Conservation (phyloP, 441 rosid genomes). For the Gossypium davidsonii region DNA sequence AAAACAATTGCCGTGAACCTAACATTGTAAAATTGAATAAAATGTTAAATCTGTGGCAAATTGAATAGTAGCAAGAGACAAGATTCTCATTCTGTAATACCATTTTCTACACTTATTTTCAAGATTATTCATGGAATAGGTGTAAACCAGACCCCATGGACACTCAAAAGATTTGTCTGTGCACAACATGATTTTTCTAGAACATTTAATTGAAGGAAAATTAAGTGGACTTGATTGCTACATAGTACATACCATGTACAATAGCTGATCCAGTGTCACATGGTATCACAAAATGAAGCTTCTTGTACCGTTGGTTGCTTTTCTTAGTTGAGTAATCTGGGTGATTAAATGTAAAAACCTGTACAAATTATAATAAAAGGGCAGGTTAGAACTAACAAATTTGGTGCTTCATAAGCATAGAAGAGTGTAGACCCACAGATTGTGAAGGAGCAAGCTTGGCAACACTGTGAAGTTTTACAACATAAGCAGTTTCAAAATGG, state of each 20-base stretch:
- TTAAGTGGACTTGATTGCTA: conserved; percentile 3
- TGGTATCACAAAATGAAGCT: conserved; percentile 65
- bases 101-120: not conserved
- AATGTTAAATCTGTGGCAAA: not conserved
- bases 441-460: conserved; percentile 83
- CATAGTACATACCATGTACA: conserved; percentile 64
- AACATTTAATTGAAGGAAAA: not conserved
- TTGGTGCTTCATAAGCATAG: not conserved
- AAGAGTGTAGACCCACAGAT: conserved; percentile 50
- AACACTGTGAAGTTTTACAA: conserved; percentile 82
- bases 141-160: not conserved
- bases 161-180: not conserved
- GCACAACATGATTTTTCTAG: not conserved
- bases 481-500: conserved; percentile 96
- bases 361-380: not conserved
- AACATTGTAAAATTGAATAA: not conserved
- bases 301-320: conserved; percentile 71
- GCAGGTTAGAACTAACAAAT: conserved; percentile 1
- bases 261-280: conserved; percentile 71
- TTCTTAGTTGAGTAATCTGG: conserved; percentile 54
- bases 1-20: not conserved
- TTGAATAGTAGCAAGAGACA: not conserved
- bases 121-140: conserved; percentile 1
- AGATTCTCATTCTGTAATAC: not conserved
- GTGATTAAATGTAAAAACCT: conserved; percentile 92